Evolutionary conservation across 345 rosid genomes (phyloP).

Genomic region (Arabidopsis arenosa): DNA sequence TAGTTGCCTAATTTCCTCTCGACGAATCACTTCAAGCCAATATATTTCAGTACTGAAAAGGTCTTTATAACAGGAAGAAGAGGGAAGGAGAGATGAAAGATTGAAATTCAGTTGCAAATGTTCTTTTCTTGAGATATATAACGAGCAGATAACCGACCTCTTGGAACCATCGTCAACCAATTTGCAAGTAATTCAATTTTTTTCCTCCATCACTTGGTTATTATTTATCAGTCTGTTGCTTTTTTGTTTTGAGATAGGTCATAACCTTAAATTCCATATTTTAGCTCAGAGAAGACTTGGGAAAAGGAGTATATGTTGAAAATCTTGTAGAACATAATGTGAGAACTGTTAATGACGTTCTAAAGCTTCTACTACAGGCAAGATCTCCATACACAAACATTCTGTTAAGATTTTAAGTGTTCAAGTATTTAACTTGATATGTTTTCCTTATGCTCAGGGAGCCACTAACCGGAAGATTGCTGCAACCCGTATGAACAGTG

Average conservation of each 20-base stretch:
- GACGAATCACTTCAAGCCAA: not conserved
- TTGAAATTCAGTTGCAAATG: conserved; percentile 86
- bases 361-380: conserved; percentile 79
- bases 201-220: conserved; percentile 27
- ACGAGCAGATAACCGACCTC: conserved; percentile 93
- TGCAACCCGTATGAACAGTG: conserved; percentile 91
- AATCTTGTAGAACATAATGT: conserved; percentile 80
- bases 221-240: conserved; percentile 2
- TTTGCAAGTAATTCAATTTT: conserved; percentile 67
- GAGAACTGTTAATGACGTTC: conserved; percentile 69
- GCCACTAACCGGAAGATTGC: conserved; percentile 86
- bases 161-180: conserved; percentile 86
- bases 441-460: conserved; percentile 57
- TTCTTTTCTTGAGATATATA: conserved; percentile 92
- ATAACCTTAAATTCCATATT: conserved; percentile 46
- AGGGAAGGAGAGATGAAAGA: conserved; percentile 71
- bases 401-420: conserved; percentile 34
- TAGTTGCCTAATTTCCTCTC: conserved; percentile 32
- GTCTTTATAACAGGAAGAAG: conserved; percentile 69
- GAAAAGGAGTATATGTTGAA: conserved; percentile 88
- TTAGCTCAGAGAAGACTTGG: conserved; percentile 93
- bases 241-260: conserved; percentile 28
- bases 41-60: conserved; percentile 2
- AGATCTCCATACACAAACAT: conserved; percentile 24
- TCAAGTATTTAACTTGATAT: conserved; percentile 25